These are phyloP conservation scores for Epicoccum nigrum DNA, from an alignment of 2,329 filamentous ascomycete genomes.

Conservation along the genomic window DNA sequence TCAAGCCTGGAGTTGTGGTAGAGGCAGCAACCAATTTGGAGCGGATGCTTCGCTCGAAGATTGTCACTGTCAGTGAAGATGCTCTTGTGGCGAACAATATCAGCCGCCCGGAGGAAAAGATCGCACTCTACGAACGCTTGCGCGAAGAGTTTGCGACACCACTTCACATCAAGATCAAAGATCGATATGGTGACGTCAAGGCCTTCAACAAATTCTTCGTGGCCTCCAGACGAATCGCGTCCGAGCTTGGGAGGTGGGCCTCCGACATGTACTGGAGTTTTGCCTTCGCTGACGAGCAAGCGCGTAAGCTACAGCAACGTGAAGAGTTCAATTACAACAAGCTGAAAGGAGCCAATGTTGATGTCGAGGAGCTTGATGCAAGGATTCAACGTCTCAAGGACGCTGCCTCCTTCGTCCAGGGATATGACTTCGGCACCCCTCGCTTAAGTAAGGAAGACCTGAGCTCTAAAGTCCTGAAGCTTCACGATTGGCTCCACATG, in stretches of 20 bases:
- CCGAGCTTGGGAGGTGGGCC: conserved; percentile 80
- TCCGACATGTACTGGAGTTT: conserved; percentile 82
- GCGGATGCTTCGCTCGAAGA: conserved; percentile 76
- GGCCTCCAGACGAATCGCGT: conserved; percentile 65
- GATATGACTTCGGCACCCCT: conserved; percentile 55
- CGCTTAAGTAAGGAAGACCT: conserved; percentile 53
- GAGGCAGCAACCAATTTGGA: conserved; percentile 77
- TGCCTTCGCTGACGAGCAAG: conserved; percentile 67
- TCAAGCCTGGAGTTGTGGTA: conserved; percentile 63
- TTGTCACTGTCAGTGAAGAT: conserved; percentile 75
- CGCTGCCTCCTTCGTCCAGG: conserved; percentile 62
- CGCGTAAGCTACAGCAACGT: conserved; percentile 65
- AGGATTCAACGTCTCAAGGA: conserved; percentile 64
- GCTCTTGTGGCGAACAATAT: conserved; percentile 64
- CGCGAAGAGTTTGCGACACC: conserved; percentile 64
- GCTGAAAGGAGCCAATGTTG: conserved; percentile 26
- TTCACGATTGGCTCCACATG: conserved; percentile 65
- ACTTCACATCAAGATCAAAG: conserved; percentile 65
- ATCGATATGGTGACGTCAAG: conserved; percentile 58
- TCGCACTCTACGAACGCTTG: conserved; percentile 63
- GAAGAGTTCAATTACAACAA: conserved; percentile 52
- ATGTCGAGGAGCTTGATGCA: conserved; percentile 55
- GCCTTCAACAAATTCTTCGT: conserved; percentile 63
- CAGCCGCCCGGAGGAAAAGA: conserved; percentile 64
- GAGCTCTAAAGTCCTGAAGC: conserved; percentile 73